Evolutionary conservation across 805 yeast species (phyloP).

Genomic region (Starmerella stigmatis): DNA sequence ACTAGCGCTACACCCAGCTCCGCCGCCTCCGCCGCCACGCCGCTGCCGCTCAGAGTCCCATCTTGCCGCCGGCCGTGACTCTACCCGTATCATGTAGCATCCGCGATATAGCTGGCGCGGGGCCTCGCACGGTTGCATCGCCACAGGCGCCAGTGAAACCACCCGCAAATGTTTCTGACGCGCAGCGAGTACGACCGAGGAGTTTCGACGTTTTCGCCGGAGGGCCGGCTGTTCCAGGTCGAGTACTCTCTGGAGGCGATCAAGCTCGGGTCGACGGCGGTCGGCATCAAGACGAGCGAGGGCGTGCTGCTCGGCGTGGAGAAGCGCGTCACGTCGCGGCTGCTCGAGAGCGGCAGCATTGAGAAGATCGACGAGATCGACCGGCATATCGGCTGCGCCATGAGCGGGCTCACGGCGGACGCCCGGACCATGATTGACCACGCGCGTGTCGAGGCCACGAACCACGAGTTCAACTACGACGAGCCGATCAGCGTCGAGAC

Average conservation of each 20-base stretch:
- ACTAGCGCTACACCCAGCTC: no score
- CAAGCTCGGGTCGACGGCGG: slow-evolving; percentile 94
- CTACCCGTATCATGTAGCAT: no score
- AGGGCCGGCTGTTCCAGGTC: slow-evolving; percentile 95
- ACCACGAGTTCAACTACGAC: slow-evolving; percentile 81
- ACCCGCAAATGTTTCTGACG: slow-evolving; percentile 74
- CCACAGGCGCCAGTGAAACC: slow-evolving; percentile 7
- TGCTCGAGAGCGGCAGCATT: slow-evolving; percentile 83
- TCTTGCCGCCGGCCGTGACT: no score
- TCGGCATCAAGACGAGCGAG: slow-evolving; percentile 88
- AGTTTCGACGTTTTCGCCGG: slow-evolving; percentile 96
- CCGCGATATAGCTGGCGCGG: no score
- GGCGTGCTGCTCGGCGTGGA: slow-evolving; percentile 96
- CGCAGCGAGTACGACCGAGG: slow-evolving; percentile 99
- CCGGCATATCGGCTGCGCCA: slow-evolving; percentile 91
- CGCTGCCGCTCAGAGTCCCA: no score
- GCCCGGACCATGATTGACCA: slow-evolving; percentile 98
- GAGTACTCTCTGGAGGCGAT: slow-evolving; percentile 97
- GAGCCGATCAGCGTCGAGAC: slow-evolving; percentile 88
- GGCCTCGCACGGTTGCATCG: not conserved
- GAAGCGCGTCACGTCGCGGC: slow-evolving; percentile 86
- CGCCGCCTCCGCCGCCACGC: no score
- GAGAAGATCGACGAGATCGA: slow-evolving; percentile 95
- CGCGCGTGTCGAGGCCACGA: slow-evolving; percentile 74
- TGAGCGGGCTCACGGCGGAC: slow-evolving; percentile 97